Percentiles rank a stretch among this genome's conserved stretches.
Evolutionary conservation across 2,329 filamentous ascomycete genomes (phyloP).

Genomic region (Cladophialophora bantiana): DNA sequence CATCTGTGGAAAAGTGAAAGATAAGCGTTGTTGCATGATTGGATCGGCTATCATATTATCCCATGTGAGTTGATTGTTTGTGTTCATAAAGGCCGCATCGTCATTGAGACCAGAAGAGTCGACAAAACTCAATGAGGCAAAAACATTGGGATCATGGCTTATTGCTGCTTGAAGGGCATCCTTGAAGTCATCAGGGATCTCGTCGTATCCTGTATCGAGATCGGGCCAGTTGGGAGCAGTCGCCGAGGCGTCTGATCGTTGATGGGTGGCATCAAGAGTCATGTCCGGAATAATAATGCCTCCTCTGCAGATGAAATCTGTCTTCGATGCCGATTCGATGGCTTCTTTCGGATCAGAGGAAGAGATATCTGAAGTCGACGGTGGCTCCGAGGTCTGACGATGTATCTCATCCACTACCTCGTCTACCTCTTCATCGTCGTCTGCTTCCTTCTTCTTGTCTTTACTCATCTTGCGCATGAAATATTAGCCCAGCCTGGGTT

Average conservation of each 20-base stretch:
- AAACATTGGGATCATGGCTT: constrained; percentile 11
- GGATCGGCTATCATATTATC: constrained; percentile 15
- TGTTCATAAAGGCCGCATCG: background rate
- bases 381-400: background rate
- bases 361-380: constrained; percentile 5
- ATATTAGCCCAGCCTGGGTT: background rate
- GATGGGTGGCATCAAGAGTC: background rate
- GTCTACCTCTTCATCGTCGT: constrained; percentile 5
- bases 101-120: background rate
- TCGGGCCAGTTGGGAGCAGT: constrained; percentile 7
- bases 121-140: background rate
- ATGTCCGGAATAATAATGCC: constrained; percentile 4
- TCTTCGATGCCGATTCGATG: background rate
- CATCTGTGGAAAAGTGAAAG: constrained; percentile 12
- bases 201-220: constrained; percentile 6
- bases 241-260: background rate
- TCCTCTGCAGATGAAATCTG: background rate
- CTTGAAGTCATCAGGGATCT: constrained; percentile 22
- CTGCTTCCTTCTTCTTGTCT: constrained; percentile 7
- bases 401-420: background rate
- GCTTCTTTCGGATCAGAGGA: background rate
- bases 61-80: constrained; percentile 2
- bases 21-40: constrained; percentile 3
- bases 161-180: constrained; percentile 20
- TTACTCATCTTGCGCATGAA: constrained; percentile 17